Conservation (phyloP, 2,329 filamentous ascomycete species). For the Pseudogymnoascus sp. region DNA sequence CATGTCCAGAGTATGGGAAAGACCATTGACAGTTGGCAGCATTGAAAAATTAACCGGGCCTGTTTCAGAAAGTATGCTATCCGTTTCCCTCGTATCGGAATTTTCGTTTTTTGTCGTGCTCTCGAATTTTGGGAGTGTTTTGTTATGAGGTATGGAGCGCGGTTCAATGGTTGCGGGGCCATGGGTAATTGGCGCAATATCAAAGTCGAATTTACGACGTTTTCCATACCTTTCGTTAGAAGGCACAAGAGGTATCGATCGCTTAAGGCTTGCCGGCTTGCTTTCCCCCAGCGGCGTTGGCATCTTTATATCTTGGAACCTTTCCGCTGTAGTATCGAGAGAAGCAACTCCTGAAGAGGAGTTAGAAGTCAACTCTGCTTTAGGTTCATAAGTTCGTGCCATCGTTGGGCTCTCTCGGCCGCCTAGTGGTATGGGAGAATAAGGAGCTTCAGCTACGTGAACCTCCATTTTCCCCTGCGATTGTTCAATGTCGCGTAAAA, state of each 20-base stretch:
- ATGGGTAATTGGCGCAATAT: not conserved
- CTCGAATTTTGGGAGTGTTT: not conserved
- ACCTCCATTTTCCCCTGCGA: conserved; percentile 18
- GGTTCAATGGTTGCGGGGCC: not conserved
- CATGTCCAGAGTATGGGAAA: not conserved
- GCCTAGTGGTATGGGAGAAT: not conserved
- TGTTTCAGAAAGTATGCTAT: not conserved
- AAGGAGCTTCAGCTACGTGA: not conserved
- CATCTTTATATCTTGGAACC: not conserved
- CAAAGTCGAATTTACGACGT: not conserved
- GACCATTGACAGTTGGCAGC: not conserved
- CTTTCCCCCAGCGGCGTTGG: not conserved
- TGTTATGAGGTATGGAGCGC: not conserved
- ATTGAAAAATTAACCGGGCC: not conserved
- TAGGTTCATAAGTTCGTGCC: not conserved
- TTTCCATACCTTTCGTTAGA: not conserved
- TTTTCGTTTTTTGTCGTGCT: not conserved
- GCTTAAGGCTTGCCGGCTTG: not conserved
- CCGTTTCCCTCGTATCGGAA: not conserved
- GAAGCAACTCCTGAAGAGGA: not conserved
- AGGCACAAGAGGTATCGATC: not conserved
- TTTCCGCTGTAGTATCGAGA: not conserved
- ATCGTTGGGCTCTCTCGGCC: not conserved
- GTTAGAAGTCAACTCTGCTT: not conserved
- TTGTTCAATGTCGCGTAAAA: conserved; percentile 28